Conservation (phyloP, 495 filamentous ascomycete species). For the Parathielavia appendiculata region DNA sequence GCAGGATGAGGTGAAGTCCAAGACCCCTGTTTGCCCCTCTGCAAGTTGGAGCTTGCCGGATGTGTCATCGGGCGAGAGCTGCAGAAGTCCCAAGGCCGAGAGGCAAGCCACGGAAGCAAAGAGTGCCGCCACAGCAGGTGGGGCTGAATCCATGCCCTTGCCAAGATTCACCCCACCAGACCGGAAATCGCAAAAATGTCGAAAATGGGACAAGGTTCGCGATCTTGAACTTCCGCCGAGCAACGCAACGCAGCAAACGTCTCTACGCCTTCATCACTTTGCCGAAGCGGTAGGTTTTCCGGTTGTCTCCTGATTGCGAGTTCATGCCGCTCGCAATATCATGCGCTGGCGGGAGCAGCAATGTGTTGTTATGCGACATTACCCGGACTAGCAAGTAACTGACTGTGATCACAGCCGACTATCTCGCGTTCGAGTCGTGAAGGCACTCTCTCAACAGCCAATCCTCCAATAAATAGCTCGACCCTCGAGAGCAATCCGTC, state of each 20-base stretch:
- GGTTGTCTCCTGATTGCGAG: not conserved
- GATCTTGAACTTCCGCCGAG: constrained; percentile 12
- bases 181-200: constrained; percentile 13
- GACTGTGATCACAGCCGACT: not conserved
- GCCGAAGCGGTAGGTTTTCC: constrained; percentile 52
- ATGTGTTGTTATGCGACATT: not conserved
- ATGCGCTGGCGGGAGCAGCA: too few relatives aligned
- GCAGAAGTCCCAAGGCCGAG: not conserved
- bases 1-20: too few relatives aligned
- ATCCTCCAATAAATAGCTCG: constrained; percentile 26
- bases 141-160: constrained; percentile 20
- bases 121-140: constrained; percentile 7
- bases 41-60: constrained; percentile 26
- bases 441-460: constrained; percentile 30
- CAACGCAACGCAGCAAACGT: constrained; percentile 13
- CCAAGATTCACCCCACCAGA: constrained; percentile 18
- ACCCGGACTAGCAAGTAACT: not conserved
- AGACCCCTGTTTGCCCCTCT: constrained; percentile 3
- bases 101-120: not conserved
- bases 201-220: constrained; percentile 20
- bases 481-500: constrained; percentile 29
- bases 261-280: constrained; percentile 67
- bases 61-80: constrained; percentile 24
- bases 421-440: constrained; percentile 60
- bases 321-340: not conserved